phyloP scores from a whole-genome alignment of 306 rosid species.

The Acacia confusa region DNA sequence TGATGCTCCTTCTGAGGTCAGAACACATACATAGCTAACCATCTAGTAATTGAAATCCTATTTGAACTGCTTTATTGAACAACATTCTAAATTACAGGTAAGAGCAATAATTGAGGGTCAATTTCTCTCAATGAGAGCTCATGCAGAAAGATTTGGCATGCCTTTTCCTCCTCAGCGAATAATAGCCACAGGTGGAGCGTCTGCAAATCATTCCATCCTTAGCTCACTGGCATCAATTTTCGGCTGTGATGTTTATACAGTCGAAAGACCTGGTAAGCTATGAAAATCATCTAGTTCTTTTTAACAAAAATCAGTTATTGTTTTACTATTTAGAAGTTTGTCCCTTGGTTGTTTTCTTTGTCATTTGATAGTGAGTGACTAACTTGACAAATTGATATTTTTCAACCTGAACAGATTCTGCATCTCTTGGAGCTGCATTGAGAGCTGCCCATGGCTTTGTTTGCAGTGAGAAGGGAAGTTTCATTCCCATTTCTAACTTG shows the following conservation, averaged over 20 bases:
- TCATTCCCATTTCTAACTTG: conserved; percentile 64
- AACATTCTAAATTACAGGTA: conserved; percentile 52
- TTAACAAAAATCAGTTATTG: background rate
- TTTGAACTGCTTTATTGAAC: background rate
- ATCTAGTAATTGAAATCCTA: conserved; percentile 16
- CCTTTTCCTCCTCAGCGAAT: conserved; percentile 88
- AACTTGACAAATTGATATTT: conserved; percentile 2
- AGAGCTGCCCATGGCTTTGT: conserved; percentile 98
- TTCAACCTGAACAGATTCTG: conserved; percentile 68
- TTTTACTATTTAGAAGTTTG: background rate
- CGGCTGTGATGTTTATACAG: conserved; percentile 91
- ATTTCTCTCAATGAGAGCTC: conserved; percentile 89
- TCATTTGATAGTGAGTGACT: background rate
- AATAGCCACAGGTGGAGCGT: conserved; percentile 98
- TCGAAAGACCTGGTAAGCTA: conserved; percentile 80
- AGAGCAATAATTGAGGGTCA: conserved; percentile 89
- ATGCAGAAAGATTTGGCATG: conserved; percentile 97
- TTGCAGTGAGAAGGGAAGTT: conserved; percentile 65
- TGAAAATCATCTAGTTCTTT: background rate
- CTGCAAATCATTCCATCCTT: conserved; percentile 75
- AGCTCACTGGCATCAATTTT: conserved; percentile 73
- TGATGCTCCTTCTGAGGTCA: conserved; percentile 90
- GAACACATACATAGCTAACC: conserved; percentile 24
- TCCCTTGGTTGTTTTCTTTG: background rate
- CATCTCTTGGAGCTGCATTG: conserved; percentile 94